Evolutionary conservation across 1,284 basidiomycete species (phyloP), one percentile per base, ranked within the genome.

Genomic region (Malassezia sympodialis): DNA sequence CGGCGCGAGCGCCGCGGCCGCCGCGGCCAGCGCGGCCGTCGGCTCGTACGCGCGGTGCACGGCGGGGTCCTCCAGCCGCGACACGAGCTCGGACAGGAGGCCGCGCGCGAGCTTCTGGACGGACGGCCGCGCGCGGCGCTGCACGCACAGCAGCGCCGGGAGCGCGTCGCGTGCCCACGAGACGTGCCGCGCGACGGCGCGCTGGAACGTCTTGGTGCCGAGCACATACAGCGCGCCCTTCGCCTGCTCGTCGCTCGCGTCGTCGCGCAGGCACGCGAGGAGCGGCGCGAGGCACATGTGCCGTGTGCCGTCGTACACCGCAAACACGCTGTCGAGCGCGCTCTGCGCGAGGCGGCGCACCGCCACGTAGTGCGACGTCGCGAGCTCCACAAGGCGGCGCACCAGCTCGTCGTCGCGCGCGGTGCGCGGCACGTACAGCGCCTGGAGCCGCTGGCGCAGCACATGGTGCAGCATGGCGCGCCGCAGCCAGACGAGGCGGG

Each of bases 221-320:
- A 98, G 78, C 23, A 91, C 80, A 73, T 94, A 91, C 19, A 98
- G 78, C 7, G 91, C 91, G 11, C 88, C 87, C 77, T 98, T 98
- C 84, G 94, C 94, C 47, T 86, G 81, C 76, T 96, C 93, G 21
- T 90, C 88, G 67, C 90, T 87, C 14, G 57, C 64, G 6, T 54
- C 52, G 10, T 58, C 61, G 28, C 57, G 45, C 42, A 93, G 77
- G 0, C 87, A 83, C 39, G 84, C 80, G 66, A 93, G 84, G 31
- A 72, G 51, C 23, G 79, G 79, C 1, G 87, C 84, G 49, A 89
- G 79, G 49, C 81, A 82, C 60, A 85, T 81, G 57, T 83, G 80
- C 57, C 86, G 86, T 2, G 88, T 86, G 40, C 90, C 85, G 53
- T 89, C 81, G 66, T 86, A 96, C 67, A 85, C 84, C 82, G 87